Percentiles rank a stretch among this genome's conserved stretches.
Conservation (phyloP, 2,329 filamentous ascomycete genomes). For the Penicillium oxalicum region DNA sequence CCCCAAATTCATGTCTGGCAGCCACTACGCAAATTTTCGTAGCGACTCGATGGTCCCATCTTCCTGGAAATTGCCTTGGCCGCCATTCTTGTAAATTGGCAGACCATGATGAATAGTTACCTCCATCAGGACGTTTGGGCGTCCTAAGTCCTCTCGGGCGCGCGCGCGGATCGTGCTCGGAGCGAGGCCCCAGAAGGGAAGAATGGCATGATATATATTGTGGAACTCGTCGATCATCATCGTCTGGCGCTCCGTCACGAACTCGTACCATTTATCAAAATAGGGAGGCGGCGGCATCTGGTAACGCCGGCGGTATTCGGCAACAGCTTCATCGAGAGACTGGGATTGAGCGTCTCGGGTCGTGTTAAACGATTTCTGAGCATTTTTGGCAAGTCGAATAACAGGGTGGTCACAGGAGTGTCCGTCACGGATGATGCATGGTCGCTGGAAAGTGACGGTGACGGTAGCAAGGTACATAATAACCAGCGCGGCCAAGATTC, state of each 20-base stretch:
- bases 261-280: conserved; percentile 12
- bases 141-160: conserved; percentile 6
- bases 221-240: conserved; percentile 14
- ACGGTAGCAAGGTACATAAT: background rate
- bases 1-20: conserved; percentile 84
- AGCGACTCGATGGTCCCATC: conserved; percentile 67
- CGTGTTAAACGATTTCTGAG: background rate
- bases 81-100: conserved; percentile 26
- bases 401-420: background rate
- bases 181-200: conserved; percentile 11
- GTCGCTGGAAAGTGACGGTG: background rate
- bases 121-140: conserved; percentile 6
- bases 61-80: conserved; percentile 41
- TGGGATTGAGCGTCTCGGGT: conserved; percentile 3
- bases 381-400: background rate
- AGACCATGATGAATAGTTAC: conserved; percentile 6
- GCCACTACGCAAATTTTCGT: conserved; percentile 59
- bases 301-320: conserved; percentile 12
- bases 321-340: conserved; percentile 8
- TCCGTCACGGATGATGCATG: background rate
- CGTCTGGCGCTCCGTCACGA: conserved; percentile 5
- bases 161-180: conserved; percentile 7
- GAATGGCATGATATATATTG: conserved; percentile 8
- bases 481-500: background rate
- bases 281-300: conserved; percentile 10